Conservation (phyloP, 75 land plant species). For the Chamaecyparis obtusa region DNA sequence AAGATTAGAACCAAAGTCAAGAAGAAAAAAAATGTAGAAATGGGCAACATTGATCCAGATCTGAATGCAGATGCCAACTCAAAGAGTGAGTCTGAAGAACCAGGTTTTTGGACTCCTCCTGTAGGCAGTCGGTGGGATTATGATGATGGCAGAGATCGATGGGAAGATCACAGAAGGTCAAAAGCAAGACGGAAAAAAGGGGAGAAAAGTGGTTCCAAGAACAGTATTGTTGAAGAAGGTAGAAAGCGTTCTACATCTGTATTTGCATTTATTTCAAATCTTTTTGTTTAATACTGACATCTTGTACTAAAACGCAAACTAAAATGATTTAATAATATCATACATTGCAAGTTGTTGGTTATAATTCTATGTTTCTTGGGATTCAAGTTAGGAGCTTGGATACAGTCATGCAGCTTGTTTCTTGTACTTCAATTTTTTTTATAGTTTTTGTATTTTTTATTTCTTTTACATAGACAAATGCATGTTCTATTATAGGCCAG, state of each 20-base stretch:
- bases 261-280: background rate
- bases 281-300: background rate
- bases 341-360: background rate
- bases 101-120: constrained; percentile 78
- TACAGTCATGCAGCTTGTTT: background rate
- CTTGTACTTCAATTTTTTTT: background rate
- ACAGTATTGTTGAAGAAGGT: background rate
- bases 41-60: constrained; percentile 17
- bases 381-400: background rate
- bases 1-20: constrained; percentile 13
- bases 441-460: background rate
- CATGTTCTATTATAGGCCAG: background rate
- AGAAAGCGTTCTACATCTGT: background rate
- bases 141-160: constrained; percentile 65
- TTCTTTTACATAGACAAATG: background rate
- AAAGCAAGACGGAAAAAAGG: constrained; percentile 1
- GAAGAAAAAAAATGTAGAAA: constrained; percentile 14
- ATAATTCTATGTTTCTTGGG: background rate
- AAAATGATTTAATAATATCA: background rate
- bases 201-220: background rate
- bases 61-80: constrained; percentile 11
- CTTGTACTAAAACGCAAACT: background rate
- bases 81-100: constrained; percentile 29
- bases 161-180: constrained; percentile 36
- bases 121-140: constrained; percentile 62